A percentile compares a stretch with the other conserved stretches of the same genome.
Conservation (phyloP, 495 filamentous ascomycete species). For the Hypoxylon cercidicola region DNA sequence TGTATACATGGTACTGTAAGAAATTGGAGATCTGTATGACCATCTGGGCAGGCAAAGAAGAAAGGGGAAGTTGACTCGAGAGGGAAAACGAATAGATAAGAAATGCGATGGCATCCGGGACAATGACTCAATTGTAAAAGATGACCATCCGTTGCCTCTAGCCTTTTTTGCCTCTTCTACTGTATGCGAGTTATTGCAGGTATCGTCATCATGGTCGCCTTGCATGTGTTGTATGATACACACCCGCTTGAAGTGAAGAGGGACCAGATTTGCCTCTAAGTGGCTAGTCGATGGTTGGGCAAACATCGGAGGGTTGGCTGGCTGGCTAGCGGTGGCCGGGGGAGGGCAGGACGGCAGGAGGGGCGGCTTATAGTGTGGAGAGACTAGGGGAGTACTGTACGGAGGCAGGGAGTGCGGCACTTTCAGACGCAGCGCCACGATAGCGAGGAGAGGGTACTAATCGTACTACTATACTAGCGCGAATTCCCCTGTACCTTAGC, state of each 20-base stretch:
- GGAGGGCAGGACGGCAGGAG: too few species aligned
- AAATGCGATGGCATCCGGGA: constrained; percentile 2
- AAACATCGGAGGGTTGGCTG: constrained; percentile 16
- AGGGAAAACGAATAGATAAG: constrained; percentile 1
- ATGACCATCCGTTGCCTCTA: not conserved
- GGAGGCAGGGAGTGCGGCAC: constrained; percentile 22
- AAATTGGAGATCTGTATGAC: constrained; percentile 2
- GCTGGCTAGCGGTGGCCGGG: constrained; percentile 28
- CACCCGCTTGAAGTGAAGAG: constrained; percentile 33
- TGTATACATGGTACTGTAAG: too few species aligned
- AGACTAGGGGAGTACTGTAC: not conserved
- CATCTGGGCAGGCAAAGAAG: not conserved
- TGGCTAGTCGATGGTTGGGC: constrained; percentile 29
- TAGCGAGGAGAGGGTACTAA: constrained; percentile 21
- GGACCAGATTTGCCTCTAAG: constrained; percentile 27
- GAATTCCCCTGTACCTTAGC: not conserved
- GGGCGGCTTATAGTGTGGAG: constrained; percentile 1
- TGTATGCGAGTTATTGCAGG: constrained; percentile 24
- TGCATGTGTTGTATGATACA: constrained; percentile 35
- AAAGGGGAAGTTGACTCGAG: constrained; percentile 2
- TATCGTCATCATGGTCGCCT: constrained; percentile 36
- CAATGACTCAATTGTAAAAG: constrained; percentile 1
- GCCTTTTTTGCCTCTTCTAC: constrained; percentile 26
- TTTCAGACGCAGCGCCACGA: constrained; percentile 31
- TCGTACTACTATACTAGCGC: not conserved